Base-by-base conservation (phyloP, 257 asterid genomes). In the Ophiorrhiza pumila region DNA sequence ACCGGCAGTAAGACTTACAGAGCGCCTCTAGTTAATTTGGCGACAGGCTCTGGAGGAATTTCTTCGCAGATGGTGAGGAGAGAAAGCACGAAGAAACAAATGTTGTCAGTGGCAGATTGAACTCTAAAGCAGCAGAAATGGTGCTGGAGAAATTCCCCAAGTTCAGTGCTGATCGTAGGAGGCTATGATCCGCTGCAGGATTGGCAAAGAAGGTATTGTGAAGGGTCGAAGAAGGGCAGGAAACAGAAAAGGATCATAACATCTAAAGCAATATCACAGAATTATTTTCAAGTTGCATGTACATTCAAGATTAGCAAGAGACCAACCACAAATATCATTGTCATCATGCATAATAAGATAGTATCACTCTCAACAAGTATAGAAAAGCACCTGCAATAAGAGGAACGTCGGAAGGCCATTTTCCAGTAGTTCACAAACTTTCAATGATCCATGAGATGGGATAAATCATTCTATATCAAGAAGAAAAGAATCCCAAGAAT, bases 121-220 rank as follows among this genome's bases (percentile, higher is more conserved):
- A 65, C 18, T 41, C 27, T 11, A 41, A 13, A 42, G 70, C 18
- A 42, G 35, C 53, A 23, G 70, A 42, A 5, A 74, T 76, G 15
- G 50, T 25, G 71, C n/a, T 13, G 18, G 32, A 69, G 23, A 73
- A 62, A 1, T 82, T 84, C n/a, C 32, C 87, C 91, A 4, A 34
- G 57, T 4, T 43, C 34, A 20, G 45, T 84, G 83, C 79, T 81
- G 53, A 34, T 83, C 4, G 69, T 70, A 41, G 90, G 87, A 77
- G 85, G 88, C 41, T 46, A 49, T 43, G 88, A 86, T 78, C 83
- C 87, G 0, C 71, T 86, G 79, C 79, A 69, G 62, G 88, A 86
- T 52, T 78, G 88, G 84, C 80, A 78, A 58, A 78, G 70, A 63
- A 68, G 67, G 49, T 84, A 84, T 41, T 79, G 18, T 5, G 72